Conservation (phyloP, 306 rosid species). For the Fragaria vesca region DNA sequence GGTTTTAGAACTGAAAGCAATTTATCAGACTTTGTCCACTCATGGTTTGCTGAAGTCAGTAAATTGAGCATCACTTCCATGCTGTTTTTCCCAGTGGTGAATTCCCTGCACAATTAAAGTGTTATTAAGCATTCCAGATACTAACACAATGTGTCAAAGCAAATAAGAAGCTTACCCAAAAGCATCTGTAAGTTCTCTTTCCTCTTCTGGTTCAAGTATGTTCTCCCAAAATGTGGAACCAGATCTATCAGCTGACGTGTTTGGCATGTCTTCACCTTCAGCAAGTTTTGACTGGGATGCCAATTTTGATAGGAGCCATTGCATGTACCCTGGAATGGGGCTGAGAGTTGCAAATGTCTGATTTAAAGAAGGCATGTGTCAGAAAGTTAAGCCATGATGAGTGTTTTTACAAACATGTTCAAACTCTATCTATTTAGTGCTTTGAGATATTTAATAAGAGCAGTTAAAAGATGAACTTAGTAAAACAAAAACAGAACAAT, state of each 20-base stretch:
- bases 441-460: not conserved
- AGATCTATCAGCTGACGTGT: constrained; percentile 38
- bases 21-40: constrained; percentile 63
- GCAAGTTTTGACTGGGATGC: constrained; percentile 61
- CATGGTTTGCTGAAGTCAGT: constrained; percentile 64
- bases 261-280: constrained; percentile 49
- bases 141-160: constrained; percentile 4
- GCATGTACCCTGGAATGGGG: constrained; percentile 93
- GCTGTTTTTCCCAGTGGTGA: constrained; percentile 57
- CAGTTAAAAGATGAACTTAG: not conserved
- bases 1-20: constrained; percentile 49
- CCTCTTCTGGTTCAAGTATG: constrained; percentile 76
- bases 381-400: constrained; percentile 16
- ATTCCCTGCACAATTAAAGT: constrained; percentile 47
- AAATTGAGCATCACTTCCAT: constrained; percentile 72
- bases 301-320: constrained; percentile 87
- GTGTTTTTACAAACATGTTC: not conserved
- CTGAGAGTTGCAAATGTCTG: constrained; percentile 93
- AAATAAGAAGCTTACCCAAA: constrained; percentile 45
- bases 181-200: constrained; percentile 59
- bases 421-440: not conserved
- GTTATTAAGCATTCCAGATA: constrained; percentile 20
- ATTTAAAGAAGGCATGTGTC: constrained; percentile 17
- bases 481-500: not conserved
- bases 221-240: constrained; percentile 74